Evolutionary conservation across 1,139 yeast genomes (phyloP), one percentile per base, ranked within the genome.

Genomic region (Hemisphaericaspora lyxosophila): DNA sequence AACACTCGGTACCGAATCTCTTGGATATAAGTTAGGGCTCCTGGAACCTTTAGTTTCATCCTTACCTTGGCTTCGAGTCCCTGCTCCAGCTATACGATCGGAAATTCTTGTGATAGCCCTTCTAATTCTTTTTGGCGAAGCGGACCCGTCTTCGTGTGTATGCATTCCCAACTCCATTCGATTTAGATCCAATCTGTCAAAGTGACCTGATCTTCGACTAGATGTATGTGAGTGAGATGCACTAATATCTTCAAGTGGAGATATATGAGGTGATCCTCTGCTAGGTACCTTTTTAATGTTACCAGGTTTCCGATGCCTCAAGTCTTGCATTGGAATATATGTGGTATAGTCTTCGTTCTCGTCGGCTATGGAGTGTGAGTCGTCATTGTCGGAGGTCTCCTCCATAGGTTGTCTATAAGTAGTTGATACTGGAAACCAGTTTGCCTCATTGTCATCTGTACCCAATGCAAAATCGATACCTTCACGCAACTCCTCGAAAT

Each of bases 1-100:
- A 26, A 26, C 20, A 15, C 9, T 8, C 16, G 30, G n/a, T 9
- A 6, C 18, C 8, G 30, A 26, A 8, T 26, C 30, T 15, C 7
- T 15, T 3, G 18, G 19, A 7, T 7, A 12, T 26, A 26, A 16
- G 15, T 26, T 5, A 6, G 30, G 30, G 16, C 30, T 26, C 16
- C 30, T 26, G 6, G n/a, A 13, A 7, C 8, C 30, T 26, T 11
- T 14, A 8, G 15, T 16, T 3, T 14, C 13, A 13, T 26, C 30
- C 4, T 26, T 15, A n/a, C 16, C 20, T 26, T 26, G 12, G 30
- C 30, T 26, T 15, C 30, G 30, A 1, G 54, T 41, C 8, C 63
- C 65, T 11, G 60, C 43, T 4, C 75, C 76, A 1, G 73, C 75
- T 35, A 70, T 62, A 47, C 76, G 64, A 38, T 70, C 72, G 0